Base-by-base conservation (phyloP, 306 rosid species). In the Parietaria judaica region DNA sequence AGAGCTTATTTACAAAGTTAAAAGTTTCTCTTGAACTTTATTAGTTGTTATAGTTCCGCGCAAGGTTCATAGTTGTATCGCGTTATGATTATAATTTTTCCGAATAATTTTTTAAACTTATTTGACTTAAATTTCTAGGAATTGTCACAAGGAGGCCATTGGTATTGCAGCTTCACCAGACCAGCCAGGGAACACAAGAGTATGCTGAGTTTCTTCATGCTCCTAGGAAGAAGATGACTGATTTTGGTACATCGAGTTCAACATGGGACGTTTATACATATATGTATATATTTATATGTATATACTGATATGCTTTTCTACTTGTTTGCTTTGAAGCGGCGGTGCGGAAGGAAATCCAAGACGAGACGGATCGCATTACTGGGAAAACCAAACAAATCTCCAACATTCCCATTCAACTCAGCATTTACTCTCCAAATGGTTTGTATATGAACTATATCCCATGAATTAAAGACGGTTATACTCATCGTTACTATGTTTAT, bases 361-460 rank as follows among this genome's bases (percentile, higher is more conserved):
- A 92, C 64, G 99, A 92, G 80, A 92, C 99, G 41, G 99, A 92
- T 76, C 95, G 99, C 51, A 84, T 92, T 59, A 92, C 96, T 64
- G 99, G 99, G 77, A 82, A 79, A 86, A 11, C 90, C 62, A 92
- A 92, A 70, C 94, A 84, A 60, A 92, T 92, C 67, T 92, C 99
- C 14, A 86, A 92, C 45, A 14, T 84, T 73, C 99, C 99, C 58
- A 92, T 92, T 79, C 99, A 92, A 3, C 91, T 92, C 72, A 92
- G 99, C 87, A 92, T 92, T 68, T 88, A 92, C 79, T 92, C 99
- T 71, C 97, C 99, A 66, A 75, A 86, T 78, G 99, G 99, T 92
- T 67, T 70, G 86, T 79, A 60, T 61, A 62, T 78, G 38, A 46
- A 53, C 36, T 54, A 47, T 14, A 70, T 71, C 67, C 12, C 14